Evolutionary conservation across 2,329 filamentous ascomycete species (phyloP).

Genomic region (Neofusicoccum umdonicola): DNA sequence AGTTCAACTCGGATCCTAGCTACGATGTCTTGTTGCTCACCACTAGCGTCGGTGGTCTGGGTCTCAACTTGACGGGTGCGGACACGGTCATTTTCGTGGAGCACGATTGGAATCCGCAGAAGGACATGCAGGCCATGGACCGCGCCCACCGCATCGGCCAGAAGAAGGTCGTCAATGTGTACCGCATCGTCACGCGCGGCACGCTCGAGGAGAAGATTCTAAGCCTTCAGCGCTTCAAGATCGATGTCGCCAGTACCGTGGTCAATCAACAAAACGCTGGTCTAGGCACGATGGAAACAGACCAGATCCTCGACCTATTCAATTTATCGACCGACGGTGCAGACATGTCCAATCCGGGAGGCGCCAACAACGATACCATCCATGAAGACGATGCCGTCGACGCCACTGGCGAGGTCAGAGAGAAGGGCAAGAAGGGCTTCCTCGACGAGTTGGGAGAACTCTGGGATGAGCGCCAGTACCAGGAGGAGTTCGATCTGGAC

Average conservation of each 20-base stretch:
- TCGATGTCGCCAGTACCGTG: conserved; percentile 95
- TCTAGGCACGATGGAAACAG: conserved; percentile 92
- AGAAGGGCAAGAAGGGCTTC: conserved; percentile 96
- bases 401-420: conserved; percentile 84
- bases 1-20: conserved; percentile 95
- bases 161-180: conserved; percentile 99
- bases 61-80: conserved; percentile 91
- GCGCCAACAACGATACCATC: conserved; percentile 68
- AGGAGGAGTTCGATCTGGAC: conserved; percentile 95
- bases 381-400: conserved; percentile 76
- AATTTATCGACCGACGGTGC: conserved; percentile 59
- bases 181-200: conserved; percentile 90
- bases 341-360: conserved; percentile 63
- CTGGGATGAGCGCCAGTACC: conserved; percentile 97
- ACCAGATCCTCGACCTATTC: conserved; percentile 96
- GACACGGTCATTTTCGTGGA: conserved; percentile 99
- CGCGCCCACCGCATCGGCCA: conserved; percentile 96
- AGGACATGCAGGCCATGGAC: conserved; percentile 98
- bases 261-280: conserved; percentile 99
- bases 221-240: conserved; percentile 97
- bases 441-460: conserved; percentile 91
- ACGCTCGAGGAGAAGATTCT: conserved; percentile 98
- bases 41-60: conserved; percentile 90
- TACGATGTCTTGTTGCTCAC: conserved; percentile 94
- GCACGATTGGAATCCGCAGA: conserved; percentile 99